phyloP scores from a whole-genome alignment of 345 rosid species.

The Turritis glabra region DNA sequence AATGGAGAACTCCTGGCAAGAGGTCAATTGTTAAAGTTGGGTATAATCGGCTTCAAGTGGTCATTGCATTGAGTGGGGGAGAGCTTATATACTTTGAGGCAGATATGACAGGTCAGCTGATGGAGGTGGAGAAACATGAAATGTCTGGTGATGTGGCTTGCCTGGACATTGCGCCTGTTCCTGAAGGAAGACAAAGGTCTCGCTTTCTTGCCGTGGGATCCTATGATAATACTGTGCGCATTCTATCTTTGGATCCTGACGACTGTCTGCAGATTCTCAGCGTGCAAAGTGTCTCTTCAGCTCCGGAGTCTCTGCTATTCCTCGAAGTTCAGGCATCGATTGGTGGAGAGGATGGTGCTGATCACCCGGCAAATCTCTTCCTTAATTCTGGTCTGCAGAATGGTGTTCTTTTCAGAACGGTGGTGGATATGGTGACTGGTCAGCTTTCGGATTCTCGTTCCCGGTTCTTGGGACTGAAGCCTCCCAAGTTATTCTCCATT shows the following conservation, averaged over 20 bases:
- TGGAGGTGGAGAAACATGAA: slow-evolving; percentile 99
- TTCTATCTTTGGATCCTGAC: slow-evolving; percentile 96
- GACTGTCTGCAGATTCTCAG: slow-evolving; percentile 97
- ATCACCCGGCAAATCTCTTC: slow-evolving; percentile 97
- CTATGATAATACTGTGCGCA: slow-evolving; percentile 87
- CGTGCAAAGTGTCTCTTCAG: slow-evolving; percentile 93
- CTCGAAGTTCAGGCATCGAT: slow-evolving; percentile 96
- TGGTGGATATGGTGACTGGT: slow-evolving; percentile 98
- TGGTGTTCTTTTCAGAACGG: slow-evolving; percentile 92
- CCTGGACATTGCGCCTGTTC: slow-evolving; percentile 97
- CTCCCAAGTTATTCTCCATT: slow-evolving; percentile 90
- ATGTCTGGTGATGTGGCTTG: slow-evolving; percentile 99
- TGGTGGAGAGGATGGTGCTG: slow-evolving; percentile 99
- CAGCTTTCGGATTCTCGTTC: slow-evolving; percentile 98
- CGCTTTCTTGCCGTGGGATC: slow-evolving; percentile 98
- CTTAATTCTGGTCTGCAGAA: slow-evolving; percentile 93
- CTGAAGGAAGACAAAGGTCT: slow-evolving; percentile 99
- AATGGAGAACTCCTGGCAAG: slow-evolving; percentile 99
- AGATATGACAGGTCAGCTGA: slow-evolving; percentile 90
- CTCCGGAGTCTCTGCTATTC: slow-evolving; percentile 95
- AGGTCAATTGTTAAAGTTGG: slow-evolving; percentile 97
- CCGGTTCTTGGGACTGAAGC: slow-evolving; percentile 86
- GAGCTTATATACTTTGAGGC: slow-evolving; percentile 98
- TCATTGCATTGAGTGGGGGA: slow-evolving; percentile 96
- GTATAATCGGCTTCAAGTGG: slow-evolving; percentile 91